Conservation (phyloP, 2,329 filamentous ascomycete genomes). For the Fonsecaea multimorphosa region DNA sequence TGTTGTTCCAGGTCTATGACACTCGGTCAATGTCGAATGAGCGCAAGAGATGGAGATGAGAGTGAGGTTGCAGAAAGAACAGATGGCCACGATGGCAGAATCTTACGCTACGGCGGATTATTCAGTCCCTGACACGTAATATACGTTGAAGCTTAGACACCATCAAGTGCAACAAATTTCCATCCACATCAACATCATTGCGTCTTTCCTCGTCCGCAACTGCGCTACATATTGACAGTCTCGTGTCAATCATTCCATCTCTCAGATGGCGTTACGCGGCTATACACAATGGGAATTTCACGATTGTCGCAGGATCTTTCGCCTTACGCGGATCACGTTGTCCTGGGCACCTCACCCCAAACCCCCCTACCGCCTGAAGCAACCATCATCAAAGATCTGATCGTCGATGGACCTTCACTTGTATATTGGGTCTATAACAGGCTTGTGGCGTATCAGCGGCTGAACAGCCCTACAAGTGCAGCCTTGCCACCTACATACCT, state of each 20-base stretch:
- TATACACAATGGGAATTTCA: constrained; percentile 64
- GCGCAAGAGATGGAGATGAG: background rate
- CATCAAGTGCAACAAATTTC: background rate
- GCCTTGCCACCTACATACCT: constrained; percentile 64
- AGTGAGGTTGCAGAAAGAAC: background rate
- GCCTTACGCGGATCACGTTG: constrained; percentile 56
- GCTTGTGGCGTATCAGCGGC: constrained; percentile 48
- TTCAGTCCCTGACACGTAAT: background rate
- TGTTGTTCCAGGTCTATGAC: background rate
- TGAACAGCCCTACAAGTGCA: constrained; percentile 47
- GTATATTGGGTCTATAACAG: constrained; percentile 74
- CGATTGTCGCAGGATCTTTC: constrained; percentile 61
- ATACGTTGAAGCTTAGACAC: background rate
- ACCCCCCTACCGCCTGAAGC: background rate
- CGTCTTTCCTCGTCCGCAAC: background rate
- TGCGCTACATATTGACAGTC: background rate
- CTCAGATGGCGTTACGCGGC: background rate
- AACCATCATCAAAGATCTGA: constrained; percentile 44
- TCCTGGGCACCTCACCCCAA: constrained; percentile 44
- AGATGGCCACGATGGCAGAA: background rate
- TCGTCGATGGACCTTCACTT: constrained; percentile 79
- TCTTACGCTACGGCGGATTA: background rate
- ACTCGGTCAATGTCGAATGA: background rate
- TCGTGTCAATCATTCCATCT: background rate
- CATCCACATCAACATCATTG: background rate